Base-by-base conservation (phyloP, 208 protist genomes). In the Histomonas meleagridis region DNA sequence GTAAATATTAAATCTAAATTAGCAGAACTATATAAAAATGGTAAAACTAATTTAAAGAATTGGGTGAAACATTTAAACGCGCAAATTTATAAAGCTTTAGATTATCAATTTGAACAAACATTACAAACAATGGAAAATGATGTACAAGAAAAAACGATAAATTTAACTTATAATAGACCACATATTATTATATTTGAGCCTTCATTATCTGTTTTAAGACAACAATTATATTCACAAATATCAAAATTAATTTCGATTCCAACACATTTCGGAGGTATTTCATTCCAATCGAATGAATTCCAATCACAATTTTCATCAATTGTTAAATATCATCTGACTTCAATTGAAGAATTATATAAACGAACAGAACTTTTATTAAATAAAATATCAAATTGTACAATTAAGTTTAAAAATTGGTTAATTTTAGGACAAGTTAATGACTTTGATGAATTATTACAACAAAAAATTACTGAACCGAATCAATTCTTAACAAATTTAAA, bases 91-190 rank as follows among this genome's bases (percentile, higher is more conserved):
- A 86, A 86, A 38, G 76, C 76, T 38, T 28, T 86, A 2, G 76
- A 86, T 55, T 86, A 86, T 55, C 76, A 86, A 86, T 86, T 86
- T 55, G 76, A 86, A 18, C 9, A 86, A 57, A 86, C 76, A n/a
- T 28, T 86, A 16, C 21, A n/a, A 35, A 53, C 76, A 35, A 86
- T 86, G 76, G 76, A 86, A 86, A 86, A 18, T 86, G 76, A 86
- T 53, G 38, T 55, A 38, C 40, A 86, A 86, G 46, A 55, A 55
- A 86, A 38, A 5, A 86, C 76, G 38, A 46, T 86, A 10, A 57
- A 86, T 10, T 14, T 86, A 28, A 57, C 76, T 32, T 86, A 86
- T 49, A 55, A 32, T 7, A n/a, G n/a, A n/a, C n/a, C n/a, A n/a
- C n/a, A n/a, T n/a, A 48, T 72, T 72, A 38, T 86, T 55, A 28